Base-by-base conservation (phyloP, 2,329 filamentous ascomycete species). In the Zymoseptoria tritici region DNA sequence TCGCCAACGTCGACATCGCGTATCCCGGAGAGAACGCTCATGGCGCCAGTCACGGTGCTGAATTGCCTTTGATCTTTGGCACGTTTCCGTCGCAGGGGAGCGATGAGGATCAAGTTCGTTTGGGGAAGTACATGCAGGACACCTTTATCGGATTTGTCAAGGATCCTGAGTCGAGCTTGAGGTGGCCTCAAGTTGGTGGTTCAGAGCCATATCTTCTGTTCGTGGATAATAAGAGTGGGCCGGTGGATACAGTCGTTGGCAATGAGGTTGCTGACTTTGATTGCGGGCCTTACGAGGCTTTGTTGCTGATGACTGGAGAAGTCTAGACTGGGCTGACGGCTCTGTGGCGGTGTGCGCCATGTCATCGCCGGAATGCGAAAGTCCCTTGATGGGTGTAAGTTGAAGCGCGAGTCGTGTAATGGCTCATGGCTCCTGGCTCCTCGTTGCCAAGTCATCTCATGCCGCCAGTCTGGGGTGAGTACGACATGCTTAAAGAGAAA, bases 71-170 rank as follows among this genome's bases (percentile, higher is more conserved):
- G 16, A 19, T 55, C 19, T 55, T 55, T 24, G 29, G 29, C 19
- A 55, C 54, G 29, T 55, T 13, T 42, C 19, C 54, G 8, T 13
- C 76, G 66, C 79, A 82, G 82, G 36, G 36, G 61, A 19, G 56
- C 21, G 49, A 22, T 53, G 51, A n/a, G 21, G 22, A 26, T 26
- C 22, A 53, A 29, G 51, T 26, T 8, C 51, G 22, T 22, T 13
- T 53, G 21, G 22, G 21, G 51, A 26, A 22, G 20, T 53, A 53
- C n/a, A 9, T 53, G 19, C 51, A 53, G 22, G 13, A 53, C 4
- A 53, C 19, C 8, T 22, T 53, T n/a, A n/a, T 22, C 7, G n/a
- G 22, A 6, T 53, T 53, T 29, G 51, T 53, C 21, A 53, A 29
- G 29, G 52, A 53, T 53, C 52, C 52, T 26, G 29, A n/a, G 11